Conservation (phyloP, 768 basidiomycete species). For the Tricholoma furcatifolium region DNA sequence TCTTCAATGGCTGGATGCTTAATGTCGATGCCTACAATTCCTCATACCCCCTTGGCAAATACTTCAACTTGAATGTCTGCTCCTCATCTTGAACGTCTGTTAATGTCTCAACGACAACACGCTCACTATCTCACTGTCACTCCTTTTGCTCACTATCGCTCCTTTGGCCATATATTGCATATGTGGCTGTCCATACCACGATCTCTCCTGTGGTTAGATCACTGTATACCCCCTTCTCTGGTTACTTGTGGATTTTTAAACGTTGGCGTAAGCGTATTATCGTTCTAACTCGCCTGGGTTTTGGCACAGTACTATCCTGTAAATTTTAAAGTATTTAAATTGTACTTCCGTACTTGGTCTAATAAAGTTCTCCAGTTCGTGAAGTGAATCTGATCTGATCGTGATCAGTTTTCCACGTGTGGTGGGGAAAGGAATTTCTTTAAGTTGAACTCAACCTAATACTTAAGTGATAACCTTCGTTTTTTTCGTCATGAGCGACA, state of each 20-base stretch:
- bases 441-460: neutral
- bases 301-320: neutral
- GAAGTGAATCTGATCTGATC: neutral
- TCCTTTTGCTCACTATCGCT: conserved; percentile 7
- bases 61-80: conserved; percentile 62
- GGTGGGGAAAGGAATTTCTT: neutral
- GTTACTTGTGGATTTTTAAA: neutral
- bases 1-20: conserved; percentile 71
- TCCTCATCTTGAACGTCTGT: conserved; percentile 6
- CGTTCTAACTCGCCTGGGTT: conserved; percentile 1
- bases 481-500: conserved; percentile 28
- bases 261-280: neutral
- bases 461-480: neutral
- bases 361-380: neutral
- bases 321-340: neutral
- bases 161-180: conserved; percentile 8
- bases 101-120: neutral
- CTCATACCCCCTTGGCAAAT: conserved; percentile 52
- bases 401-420: conserved; percentile 9
- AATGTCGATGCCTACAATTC: conserved; percentile 51
- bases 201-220: conserved; percentile 7
- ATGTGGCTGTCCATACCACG: neutral
- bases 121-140: conserved; percentile 1
- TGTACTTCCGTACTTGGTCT: conserved; percentile 1
- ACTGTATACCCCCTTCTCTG: conserved; percentile 5